Evolutionary conservation across 1,284 basidiomycete genomes (phyloP), one percentile per base, ranked within the genome.

Genomic region (Pterulicium gracile): DNA sequence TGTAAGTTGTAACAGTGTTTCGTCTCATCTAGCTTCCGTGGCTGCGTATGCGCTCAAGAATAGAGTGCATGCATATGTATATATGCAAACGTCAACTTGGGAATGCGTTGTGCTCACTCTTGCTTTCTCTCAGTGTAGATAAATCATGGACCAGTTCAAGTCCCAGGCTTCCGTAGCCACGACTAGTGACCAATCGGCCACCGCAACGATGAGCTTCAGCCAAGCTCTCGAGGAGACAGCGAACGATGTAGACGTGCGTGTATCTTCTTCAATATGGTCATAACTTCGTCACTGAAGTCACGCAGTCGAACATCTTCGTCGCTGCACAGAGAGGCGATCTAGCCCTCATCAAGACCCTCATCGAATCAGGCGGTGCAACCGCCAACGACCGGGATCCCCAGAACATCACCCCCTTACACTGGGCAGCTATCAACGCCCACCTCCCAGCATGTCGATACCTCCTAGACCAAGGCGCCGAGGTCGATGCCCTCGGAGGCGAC

Each of bases 351-450:
- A 73, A 77, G 3, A 64, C 76, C 20, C 73, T 96, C 46, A 71
- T 93, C 41, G 79, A 84, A 54, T 82, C 80, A 0, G 87, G 85
- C 2, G 66, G 73, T 35, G 82, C 88, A 3, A 75, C 72, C 17
- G 84, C 88, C 3, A 85, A 84, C 18, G 87, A 90, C 59, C 72
- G 85, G 42, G 95, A 98, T 64, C 70, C 77, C 18, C 88, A 96
- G 62, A 91, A 92, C 55, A 91, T 98, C 55, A 95, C 94, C 0
- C 87, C 95, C 0, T 73, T 98, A 3, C 95, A 98, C 61, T 98
- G 95, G 95, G 92, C 96, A 2, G 85, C 94, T 2, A 94, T 95
- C 58, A 95, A 95, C 56, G 88, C 88, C 1, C 91, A 95, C 57
- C 65, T 89, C 19, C 68, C 79, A 2, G 79, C 83, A 35, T 89